Percentiles rank a stretch among this genome's conserved stretches.
Conservation (phyloP, 176 grass and related monocot genomes). For the Triticum turgidum region DNA sequence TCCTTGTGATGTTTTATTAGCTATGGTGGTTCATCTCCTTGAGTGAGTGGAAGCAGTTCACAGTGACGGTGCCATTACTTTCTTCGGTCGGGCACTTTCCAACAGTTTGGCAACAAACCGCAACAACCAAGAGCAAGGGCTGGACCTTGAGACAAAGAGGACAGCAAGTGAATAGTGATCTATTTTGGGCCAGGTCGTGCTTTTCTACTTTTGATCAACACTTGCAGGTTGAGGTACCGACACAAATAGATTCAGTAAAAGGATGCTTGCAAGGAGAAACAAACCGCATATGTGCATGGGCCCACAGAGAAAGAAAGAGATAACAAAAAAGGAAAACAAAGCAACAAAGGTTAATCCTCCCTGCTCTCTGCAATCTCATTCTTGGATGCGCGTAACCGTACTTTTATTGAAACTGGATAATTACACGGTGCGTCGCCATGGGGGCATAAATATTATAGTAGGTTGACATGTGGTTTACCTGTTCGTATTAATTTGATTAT, state of each 20-base stretch:
- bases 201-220: constrained; percentile 17
- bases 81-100: constrained; percentile 20
- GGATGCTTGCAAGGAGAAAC: constrained; percentile 11
- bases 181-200: constrained; percentile 15
- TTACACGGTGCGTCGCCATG: no score
- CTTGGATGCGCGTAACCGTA: no score
- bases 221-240: neutral
- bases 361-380: no score
- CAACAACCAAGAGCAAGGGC: constrained; percentile 9
- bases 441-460: no score
- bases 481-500: no score
- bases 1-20: constrained; percentile 9
- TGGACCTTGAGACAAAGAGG: neutral
- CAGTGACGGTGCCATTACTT: neutral
- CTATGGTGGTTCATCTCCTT: constrained; percentile 46
- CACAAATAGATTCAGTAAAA: neutral
- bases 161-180: neutral
- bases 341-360: no score
- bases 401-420: no score
- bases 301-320: neutral
- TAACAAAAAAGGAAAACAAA: neutral
- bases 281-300: neutral
- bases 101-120: constrained; percentile 31
- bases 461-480: no score
- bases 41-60: neutral